Evolutionary conservation across 2,329 filamentous ascomycete genomes (phyloP).

Genomic region (Corynespora cassiicola): DNA sequence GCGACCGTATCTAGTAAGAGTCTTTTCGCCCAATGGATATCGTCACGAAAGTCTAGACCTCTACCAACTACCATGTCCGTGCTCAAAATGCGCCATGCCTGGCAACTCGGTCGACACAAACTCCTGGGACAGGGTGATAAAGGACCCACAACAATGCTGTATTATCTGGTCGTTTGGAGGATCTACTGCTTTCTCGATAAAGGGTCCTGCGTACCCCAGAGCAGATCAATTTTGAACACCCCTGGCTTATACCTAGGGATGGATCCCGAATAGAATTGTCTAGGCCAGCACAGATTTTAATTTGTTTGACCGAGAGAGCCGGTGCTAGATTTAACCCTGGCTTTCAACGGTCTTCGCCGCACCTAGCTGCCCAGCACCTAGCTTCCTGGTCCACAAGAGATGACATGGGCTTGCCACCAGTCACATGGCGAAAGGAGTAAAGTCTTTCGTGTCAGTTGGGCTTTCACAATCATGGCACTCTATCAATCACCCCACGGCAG

Average conservation of each 20-base stretch:
- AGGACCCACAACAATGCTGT: too few species aligned
- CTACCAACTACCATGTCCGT: conserved; percentile 1
- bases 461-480: too few species aligned
- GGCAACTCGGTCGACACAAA: too few species aligned
- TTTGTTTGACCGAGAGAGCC: conserved; percentile 13
- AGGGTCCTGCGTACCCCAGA: too few species aligned
- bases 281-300: conserved; percentile 18
- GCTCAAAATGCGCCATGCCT: too few species aligned
- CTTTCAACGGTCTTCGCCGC: conserved; percentile 20
- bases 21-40: too few species aligned
- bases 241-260: conserved; percentile 12
- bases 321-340: conserved; percentile 13
- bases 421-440: conserved; percentile 2
- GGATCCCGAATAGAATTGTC: conserved; percentile 18
- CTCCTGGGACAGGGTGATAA: too few species aligned
- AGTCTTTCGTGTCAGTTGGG: conserved; percentile 1
- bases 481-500: conserved; percentile 16
- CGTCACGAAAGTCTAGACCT: too few species aligned
- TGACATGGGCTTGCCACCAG: conserved; percentile 15
- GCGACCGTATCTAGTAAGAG: too few species aligned
- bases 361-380: conserved; percentile 12
- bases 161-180: too few species aligned
- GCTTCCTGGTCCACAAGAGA: conserved; percentile 10
- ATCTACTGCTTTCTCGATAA: too few species aligned
- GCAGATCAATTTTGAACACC: too few species aligned